A percentile compares a stretch with the other conserved stretches of the same genome.
Evolutionary conservation across 345 rosid species (phyloP).

Genomic region (Gynandropsis gynandra): DNA sequence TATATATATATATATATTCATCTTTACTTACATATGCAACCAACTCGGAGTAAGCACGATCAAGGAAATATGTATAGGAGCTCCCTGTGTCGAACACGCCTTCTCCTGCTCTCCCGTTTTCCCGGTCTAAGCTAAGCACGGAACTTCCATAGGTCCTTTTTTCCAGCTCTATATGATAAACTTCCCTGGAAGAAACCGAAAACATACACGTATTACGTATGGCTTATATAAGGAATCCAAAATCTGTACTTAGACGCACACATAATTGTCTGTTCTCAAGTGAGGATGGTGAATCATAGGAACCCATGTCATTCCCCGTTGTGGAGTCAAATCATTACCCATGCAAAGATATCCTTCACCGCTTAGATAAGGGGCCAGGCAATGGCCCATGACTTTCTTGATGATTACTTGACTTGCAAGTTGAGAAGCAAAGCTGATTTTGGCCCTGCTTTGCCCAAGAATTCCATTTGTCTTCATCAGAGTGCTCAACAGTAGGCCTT

Average conservation of each 20-base stretch:
- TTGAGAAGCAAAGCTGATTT: conserved; percentile 88
- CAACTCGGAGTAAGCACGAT: conserved; percentile 57
- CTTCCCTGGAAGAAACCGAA: conserved; percentile 34
- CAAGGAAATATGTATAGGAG: conserved; percentile 82
- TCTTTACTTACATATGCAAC: conserved; percentile 54
- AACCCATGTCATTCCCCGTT: conserved; percentile 73
- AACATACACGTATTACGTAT: neutral
- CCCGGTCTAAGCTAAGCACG: conserved; percentile 43
- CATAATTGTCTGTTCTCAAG: no score
- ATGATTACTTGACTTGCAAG: conserved; percentile 73
- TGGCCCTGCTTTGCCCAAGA: conserved; percentile 77
- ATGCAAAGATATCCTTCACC: conserved; percentile 80
- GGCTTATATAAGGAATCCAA: neutral
- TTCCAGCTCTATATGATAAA: conserved; percentile 46
- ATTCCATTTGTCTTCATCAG: conserved; percentile 80
- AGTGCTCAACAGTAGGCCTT: conserved; percentile 64
- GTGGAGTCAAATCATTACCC: conserved; percentile 76
- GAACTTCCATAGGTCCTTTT: conserved; percentile 58
- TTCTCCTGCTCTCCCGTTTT: conserved; percentile 31
- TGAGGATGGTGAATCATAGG: conserved; percentile 57
- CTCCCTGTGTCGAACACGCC: conserved; percentile 81
- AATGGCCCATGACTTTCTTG: conserved; percentile 84
- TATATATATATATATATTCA: neutral
- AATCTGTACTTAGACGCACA: conserved; percentile 43
- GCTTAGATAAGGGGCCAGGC: conserved; percentile 50